These are phyloP conservation scores for Hura crepitans DNA, from an alignment of 441 rosid genomes.

Conservation along the genomic window DNA sequence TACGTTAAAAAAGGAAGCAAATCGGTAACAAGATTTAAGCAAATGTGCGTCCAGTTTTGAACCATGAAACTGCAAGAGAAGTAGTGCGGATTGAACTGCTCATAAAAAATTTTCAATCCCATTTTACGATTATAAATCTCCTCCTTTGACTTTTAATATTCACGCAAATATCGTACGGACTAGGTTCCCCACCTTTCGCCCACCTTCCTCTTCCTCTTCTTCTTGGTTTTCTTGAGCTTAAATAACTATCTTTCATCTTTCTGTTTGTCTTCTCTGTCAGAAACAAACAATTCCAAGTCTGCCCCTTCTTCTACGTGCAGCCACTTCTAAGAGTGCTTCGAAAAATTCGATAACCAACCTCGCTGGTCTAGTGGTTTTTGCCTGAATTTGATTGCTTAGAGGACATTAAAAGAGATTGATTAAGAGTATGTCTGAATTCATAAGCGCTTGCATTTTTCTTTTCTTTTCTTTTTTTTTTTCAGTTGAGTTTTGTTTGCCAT, in stretches of 20 bases:
- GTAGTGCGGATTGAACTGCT: neutral
- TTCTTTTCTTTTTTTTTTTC: neutral
- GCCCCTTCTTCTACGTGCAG: too few species aligned
- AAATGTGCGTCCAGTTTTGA: neutral
- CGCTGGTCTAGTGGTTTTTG: neutral
- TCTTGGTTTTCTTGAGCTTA: neutral
- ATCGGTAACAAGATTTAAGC: too few species aligned
- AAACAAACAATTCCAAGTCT: neutral
- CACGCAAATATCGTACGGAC: neutral
- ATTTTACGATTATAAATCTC: neutral
- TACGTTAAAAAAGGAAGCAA: too few species aligned
- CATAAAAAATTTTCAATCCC: neutral
- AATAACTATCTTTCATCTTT: neutral
- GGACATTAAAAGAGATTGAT: neutral
- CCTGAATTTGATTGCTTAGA: neutral
- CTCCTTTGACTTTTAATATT: constrained; percentile 5
- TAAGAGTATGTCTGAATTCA: neutral
- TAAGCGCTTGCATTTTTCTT: neutral
- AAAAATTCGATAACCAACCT: neutral
- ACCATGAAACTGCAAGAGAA: neutral
- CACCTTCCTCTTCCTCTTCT: neutral
- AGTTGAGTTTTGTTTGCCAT: neutral
- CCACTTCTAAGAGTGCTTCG: neutral
- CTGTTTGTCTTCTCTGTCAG: neutral
- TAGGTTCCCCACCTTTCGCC: too few species aligned